These are phyloP conservation scores for Neopestalotiopsis sp. DNA, from an alignment of 2,329 filamentous ascomycete species.

Conservation along the genomic window DNA sequence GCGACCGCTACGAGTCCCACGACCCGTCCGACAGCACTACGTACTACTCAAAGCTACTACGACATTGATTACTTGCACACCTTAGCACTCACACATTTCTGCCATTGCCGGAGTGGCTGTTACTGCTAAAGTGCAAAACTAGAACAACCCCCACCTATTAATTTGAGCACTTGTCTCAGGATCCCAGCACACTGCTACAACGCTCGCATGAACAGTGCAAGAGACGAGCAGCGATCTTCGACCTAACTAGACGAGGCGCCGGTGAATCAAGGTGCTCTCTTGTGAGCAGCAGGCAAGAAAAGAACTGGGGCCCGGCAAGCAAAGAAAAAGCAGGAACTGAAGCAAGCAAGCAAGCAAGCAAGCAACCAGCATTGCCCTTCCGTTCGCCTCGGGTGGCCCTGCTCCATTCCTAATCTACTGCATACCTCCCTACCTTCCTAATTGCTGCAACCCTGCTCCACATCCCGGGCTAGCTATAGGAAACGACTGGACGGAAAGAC, in stretches of 20 bases:
- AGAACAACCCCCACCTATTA: conserved; percentile 1
- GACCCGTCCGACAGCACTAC: conserved; percentile 1
- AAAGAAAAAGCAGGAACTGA: neutral
- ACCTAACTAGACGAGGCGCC: neutral
- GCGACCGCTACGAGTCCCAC: neutral
- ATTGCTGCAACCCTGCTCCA: conserved; percentile 7
- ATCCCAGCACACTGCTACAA: conserved; percentile 1
- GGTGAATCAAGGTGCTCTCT: neutral
- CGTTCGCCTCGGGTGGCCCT: conserved; percentile 3
- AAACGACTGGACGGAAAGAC: neutral
- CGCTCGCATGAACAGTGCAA: neutral
- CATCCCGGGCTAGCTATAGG: conserved; percentile 8
- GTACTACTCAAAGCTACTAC: neutral
- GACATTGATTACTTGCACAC: neutral
- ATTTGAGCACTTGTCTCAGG: conserved; percentile 2
- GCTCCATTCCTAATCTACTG: conserved; percentile 10
- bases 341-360: neutral
- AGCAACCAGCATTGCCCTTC: neutral
- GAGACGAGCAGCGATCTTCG: neutral
- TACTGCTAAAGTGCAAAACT: neutral
- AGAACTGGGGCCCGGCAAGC: neutral
- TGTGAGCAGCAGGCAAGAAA: neutral
- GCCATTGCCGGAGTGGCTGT: neutral
- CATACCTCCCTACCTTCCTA: conserved; percentile 16
- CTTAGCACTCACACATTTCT: neutral